A percentile compares a stretch with the other conserved stretches of the same genome.
Evolutionary conservation across 1,139 yeast species (phyloP).

Genomic region (Scheffersomyces lignicola): DNA sequence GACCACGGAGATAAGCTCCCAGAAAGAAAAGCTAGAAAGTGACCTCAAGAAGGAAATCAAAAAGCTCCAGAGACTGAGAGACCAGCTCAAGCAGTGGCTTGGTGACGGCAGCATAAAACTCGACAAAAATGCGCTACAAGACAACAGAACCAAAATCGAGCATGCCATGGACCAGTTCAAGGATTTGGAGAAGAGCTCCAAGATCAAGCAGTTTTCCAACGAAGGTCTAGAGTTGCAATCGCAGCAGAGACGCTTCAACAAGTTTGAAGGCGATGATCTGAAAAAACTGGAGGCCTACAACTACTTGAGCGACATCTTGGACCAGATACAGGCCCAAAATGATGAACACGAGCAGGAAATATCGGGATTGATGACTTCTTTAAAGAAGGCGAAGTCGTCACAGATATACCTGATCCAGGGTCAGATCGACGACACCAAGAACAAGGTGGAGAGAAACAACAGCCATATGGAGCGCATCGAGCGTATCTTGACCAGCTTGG

Average conservation of each 20-base stretch:
- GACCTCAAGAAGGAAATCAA: constrained; percentile 96
- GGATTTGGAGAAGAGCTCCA: constrained; percentile 90
- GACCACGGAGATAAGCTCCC: constrained; percentile 79
- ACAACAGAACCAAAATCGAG: constrained; percentile 82
- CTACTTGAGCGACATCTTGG: constrained; percentile 73
- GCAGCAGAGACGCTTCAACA: constrained; percentile 32
- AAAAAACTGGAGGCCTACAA: constrained; percentile 75
- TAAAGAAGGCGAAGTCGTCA: constrained; percentile 55
- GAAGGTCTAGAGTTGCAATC: constrained; percentile 82
- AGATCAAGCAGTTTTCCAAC: constrained; percentile 92
- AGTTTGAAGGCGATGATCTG: constrained; percentile 68
- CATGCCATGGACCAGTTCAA: constrained; percentile 96
- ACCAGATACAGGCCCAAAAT: constrained; percentile 79
- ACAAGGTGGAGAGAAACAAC: constrained; percentile 70
- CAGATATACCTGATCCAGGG: constrained; percentile 38
- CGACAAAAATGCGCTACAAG: constrained; percentile 70
- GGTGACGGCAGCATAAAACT: constrained; percentile 91
- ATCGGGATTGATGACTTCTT: constrained; percentile 48
- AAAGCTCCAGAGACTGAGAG: constrained; percentile 90
- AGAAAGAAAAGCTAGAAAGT: constrained; percentile 89
- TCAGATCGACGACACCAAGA: constrained; percentile 60
- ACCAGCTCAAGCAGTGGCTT: constrained; percentile 94
- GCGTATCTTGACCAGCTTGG: constrained; percentile 71
- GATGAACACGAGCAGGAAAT: constrained; percentile 79
- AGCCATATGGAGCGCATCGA: constrained; percentile 82